phyloP scores from a whole-genome alignment of 805 yeast genomes.

The Candida parachauliodes region DNA sequence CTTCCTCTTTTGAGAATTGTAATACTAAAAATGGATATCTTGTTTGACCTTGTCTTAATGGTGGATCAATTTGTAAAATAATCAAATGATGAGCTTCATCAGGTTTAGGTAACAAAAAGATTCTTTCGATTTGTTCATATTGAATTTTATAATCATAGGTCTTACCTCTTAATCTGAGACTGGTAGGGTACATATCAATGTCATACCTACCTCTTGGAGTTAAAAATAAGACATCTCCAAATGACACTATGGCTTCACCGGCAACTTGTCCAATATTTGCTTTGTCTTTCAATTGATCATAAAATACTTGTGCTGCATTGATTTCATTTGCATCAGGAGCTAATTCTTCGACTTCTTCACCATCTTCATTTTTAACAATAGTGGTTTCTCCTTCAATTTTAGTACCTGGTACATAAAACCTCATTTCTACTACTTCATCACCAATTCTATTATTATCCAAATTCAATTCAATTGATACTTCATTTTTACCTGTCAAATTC shows the following conservation, averaged over 20 bases:
- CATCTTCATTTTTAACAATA: slow-evolving; percentile 27
- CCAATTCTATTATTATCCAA: slow-evolving; percentile 70
- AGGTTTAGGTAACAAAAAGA: slow-evolving; percentile 89
- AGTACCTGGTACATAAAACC: slow-evolving; percentile 90
- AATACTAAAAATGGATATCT: slow-evolving; percentile 88
- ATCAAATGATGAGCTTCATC: slow-evolving; percentile 89
- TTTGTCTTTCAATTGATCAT: slow-evolving; percentile 85
- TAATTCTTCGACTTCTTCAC: slow-evolving; percentile 25
- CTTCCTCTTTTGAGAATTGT: slow-evolving; percentile 89
- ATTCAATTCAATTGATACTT: slow-evolving; percentile 86
- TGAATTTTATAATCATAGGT: slow-evolving; percentile 96
- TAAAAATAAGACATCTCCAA: slow-evolving; percentile 83
- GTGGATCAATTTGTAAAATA: slow-evolving; percentile 92
- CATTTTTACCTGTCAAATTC: slow-evolving; percentile 86
- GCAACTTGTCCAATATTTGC: slow-evolving; percentile 94
- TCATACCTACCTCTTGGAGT: slow-evolving; percentile 99
- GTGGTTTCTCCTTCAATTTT: slow-evolving; percentile 49
- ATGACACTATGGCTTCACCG: slow-evolving; percentile 92
- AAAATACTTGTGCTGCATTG: slow-evolving; percentile 79
- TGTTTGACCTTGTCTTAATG: slow-evolving; percentile 97
- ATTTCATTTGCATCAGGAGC: slow-evolving; percentile 45
- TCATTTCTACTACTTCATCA: slow-evolving; percentile 92
- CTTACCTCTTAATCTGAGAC: slow-evolving; percentile 91
- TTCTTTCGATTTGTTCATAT: slow-evolving; percentile 83
- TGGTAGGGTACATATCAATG: slow-evolving; percentile 84